phyloP scores from a whole-genome alignment of 371 early-diverging fungal species.

The Massospora cicadina region DNA sequence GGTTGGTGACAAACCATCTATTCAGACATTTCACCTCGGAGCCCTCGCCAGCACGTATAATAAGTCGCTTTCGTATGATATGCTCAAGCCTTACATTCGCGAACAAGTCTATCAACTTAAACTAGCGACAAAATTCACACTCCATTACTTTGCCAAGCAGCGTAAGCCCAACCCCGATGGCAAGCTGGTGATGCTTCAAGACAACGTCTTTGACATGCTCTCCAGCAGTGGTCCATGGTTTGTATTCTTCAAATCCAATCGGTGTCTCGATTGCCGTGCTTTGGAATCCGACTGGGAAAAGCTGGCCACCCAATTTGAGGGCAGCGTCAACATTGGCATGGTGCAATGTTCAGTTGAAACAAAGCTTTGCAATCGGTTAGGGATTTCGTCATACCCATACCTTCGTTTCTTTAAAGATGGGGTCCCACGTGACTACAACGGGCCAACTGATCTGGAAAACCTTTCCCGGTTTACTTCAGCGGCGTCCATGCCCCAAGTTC shows the following conservation, averaged over 20 bases:
- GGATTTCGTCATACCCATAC: background rate
- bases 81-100: background rate
- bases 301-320: background rate
- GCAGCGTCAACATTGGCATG: background rate
- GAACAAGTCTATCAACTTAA: background rate
- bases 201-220: conserved; percentile 19
- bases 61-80: background rate
- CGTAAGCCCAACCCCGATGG: conserved; percentile 21
- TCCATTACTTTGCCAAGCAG: background rate
- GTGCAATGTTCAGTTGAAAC: background rate
- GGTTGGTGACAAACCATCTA: background rate
- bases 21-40: background rate
- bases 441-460: background rate
- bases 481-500: background rate
- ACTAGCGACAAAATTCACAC: background rate
- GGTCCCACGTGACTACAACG: background rate
- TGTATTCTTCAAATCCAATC: background rate
- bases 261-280: background rate
- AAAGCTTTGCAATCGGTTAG: background rate
- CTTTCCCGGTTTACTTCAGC: background rate
- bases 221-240: conserved; percentile 19
- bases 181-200: conserved; percentile 21
- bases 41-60: background rate
- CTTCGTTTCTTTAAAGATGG: conserved; percentile 4
- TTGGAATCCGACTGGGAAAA: background rate